Evolutionary conservation across 257 asterid species (phyloP).

Genomic region (Handroanthus guayacan): DNA sequence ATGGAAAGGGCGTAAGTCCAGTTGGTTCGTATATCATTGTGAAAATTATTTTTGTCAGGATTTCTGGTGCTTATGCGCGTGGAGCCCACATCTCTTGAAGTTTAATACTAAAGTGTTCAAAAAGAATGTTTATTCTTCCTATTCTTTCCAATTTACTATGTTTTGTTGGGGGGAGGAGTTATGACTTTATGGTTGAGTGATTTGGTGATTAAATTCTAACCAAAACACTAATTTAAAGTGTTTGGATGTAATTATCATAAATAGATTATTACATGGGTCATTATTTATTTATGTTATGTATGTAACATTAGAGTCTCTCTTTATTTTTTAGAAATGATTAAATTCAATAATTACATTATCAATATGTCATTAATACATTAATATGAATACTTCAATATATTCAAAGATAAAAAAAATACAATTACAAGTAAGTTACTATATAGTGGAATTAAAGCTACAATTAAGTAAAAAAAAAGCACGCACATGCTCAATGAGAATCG

Average conservation of each 20-base stretch:
- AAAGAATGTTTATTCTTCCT: background rate
- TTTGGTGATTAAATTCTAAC: background rate
- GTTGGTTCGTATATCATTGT: constrained; percentile 33
- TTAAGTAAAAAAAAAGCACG: no score
- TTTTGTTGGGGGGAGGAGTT: background rate
- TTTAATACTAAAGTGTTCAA: background rate
- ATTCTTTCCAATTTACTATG: constrained; percentile 16
- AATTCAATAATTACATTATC: no score
- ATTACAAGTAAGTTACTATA: no score
- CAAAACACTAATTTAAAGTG: background rate
- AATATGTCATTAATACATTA: no score
- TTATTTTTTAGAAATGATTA: no score
- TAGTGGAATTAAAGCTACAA: no score
- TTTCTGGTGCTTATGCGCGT: constrained; percentile 33
- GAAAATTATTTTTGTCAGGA: background rate
- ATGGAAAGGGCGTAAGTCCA: constrained; percentile 38
- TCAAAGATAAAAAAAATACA: no score
- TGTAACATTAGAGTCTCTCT: no score
- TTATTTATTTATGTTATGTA: no score
- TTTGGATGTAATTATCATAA: background rate
- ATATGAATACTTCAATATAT: no score
- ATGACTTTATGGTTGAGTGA: background rate
- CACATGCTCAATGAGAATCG: no score
- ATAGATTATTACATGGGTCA: no score
- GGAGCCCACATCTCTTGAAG: constrained; percentile 31